Conservation (phyloP, 192 early-diverging fungal genomes). For the Rhizophagus prolifer region DNA sequence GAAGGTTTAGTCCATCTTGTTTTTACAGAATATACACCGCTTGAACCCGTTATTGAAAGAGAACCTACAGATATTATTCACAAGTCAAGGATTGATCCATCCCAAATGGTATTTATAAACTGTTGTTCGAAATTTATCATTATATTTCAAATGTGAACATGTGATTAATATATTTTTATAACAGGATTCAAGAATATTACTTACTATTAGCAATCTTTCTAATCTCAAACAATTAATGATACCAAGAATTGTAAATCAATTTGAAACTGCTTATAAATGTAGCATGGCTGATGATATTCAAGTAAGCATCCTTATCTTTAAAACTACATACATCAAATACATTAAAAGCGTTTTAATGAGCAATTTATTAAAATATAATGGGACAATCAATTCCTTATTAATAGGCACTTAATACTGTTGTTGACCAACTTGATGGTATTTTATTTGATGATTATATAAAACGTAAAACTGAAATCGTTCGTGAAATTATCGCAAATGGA, state of each 20-base stretch:
- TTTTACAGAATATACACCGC: constrained; percentile 48
- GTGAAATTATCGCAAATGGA: constrained; percentile 71
- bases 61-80: constrained; percentile 10
- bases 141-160: constrained; percentile 18
- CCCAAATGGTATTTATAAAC: constrained; percentile 34
- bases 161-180: constrained; percentile 13
- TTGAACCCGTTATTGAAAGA: constrained; percentile 32
- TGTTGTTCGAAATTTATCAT: not conserved
- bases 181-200: constrained; percentile 69
- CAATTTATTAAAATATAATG: too few species aligned
- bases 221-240: constrained; percentile 71
- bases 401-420: constrained; percentile 67
- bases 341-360: too few species aligned
- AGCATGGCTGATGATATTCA: constrained; percentile 58
- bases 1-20: constrained; percentile 79
- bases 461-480: constrained; percentile 66
- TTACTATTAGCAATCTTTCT: constrained; percentile 82
- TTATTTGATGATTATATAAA: constrained; percentile 87
- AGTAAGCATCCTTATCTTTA: constrained; percentile 35
- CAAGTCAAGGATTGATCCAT: constrained; percentile 34
- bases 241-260: constrained; percentile 71
- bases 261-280: constrained; percentile 67
- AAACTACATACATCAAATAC: too few species aligned
- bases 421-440: constrained; percentile 77
- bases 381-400: not conserved